phyloP scores from a whole-genome alignment of 768 basidiomycete genomes.

The Hygrophoropsis aurantiaca region DNA sequence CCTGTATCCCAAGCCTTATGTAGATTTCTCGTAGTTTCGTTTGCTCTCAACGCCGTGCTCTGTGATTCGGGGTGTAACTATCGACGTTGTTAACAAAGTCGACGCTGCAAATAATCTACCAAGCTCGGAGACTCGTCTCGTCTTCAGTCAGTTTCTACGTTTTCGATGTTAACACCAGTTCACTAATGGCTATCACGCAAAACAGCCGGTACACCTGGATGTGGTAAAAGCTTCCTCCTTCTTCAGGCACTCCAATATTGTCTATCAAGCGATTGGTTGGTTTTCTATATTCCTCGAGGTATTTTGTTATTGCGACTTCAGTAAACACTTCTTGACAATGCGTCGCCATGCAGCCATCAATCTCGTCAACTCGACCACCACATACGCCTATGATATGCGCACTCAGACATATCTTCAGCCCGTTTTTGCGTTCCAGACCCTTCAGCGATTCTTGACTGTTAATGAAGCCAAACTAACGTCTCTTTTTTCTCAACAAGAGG shows the following conservation, averaged over 20 bases:
- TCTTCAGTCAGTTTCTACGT: constrained; percentile 56
- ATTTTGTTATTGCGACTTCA: constrained; percentile 11
- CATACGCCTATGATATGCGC: constrained; percentile 71
- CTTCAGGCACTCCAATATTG: constrained; percentile 78
- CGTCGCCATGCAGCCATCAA: constrained; percentile 39
- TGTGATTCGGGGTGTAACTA: constrained; percentile 67
- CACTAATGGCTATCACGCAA: too few species aligned
- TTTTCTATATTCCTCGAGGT: constrained; percentile 85
- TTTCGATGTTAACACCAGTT: too few species aligned
- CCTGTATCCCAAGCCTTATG: too few species aligned
- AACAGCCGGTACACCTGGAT: constrained; percentile 71
- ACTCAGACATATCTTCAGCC: constrained; percentile 80
- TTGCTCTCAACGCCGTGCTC: constrained; percentile 71
- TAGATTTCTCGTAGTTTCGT: constrained; percentile 47
- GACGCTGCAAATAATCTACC: constrained; percentile 46
- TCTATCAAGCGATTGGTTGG: constrained; percentile 67
- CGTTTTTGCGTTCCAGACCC: constrained; percentile 56
- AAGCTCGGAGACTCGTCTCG: constrained; percentile 53
- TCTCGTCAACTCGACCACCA: constrained; percentile 73
- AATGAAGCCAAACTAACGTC: constrained; percentile 48
- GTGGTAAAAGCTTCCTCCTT: constrained; percentile 79
- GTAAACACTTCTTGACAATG: not conserved
- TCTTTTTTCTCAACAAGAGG: constrained; percentile 40
- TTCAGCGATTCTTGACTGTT: constrained; percentile 60
- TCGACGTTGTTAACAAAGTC: constrained; percentile 53